Base-by-base conservation (phyloP, 2,329 filamentous ascomycete species). In the Aureobasidium sp. region DNA sequence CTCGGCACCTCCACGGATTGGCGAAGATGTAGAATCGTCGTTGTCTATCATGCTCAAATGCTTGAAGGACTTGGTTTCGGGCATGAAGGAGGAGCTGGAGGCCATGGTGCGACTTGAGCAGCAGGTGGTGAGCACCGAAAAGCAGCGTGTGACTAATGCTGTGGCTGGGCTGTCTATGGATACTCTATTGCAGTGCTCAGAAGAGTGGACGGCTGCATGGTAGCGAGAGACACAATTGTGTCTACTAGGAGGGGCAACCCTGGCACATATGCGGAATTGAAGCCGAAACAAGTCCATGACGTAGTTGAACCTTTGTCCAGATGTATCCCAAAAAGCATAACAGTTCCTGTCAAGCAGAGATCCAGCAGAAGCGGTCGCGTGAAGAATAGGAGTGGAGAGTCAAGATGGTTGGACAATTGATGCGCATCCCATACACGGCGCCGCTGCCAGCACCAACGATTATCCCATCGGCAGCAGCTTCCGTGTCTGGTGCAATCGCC, bases 351-450 rank as follows among this genome's bases (percentile, higher is more conserved):
- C 52, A 33, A 56, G 39, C 39, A 44, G 5, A 19, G 19, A 33
- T 40, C n/a, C 8, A 35, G 37, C 27, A 35, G 29, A 40, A 44
- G n/a, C 2, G 8, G 27, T 40, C 44, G 44, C 9, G 31, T 58
- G 54, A 24, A 27, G 27, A 58, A 14, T 19, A 22, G 14, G 6
- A 33, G 17, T 8, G 17, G 24, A 15, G 33, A 19, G 22, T 11
- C 1, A 29, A 47, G 19, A 60, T 60, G 57, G 47, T 35, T 17
- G 57, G 57, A 33, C 57, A 60, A 49, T 82, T 91, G 63, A 87
- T 96, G 78, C 87, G 91, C 67, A 95, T 97, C 69, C 93, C 93
- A 63, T 97, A 93, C 73, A 96, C 91, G 70, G 86, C 89, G 66
- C 86, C 89, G 45, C 82, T 97, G 61, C 85, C 92, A 27, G 78